phyloP scores from a whole-genome alignment of 805 yeast genomes.

The Ogataea kodamae region DNA sequence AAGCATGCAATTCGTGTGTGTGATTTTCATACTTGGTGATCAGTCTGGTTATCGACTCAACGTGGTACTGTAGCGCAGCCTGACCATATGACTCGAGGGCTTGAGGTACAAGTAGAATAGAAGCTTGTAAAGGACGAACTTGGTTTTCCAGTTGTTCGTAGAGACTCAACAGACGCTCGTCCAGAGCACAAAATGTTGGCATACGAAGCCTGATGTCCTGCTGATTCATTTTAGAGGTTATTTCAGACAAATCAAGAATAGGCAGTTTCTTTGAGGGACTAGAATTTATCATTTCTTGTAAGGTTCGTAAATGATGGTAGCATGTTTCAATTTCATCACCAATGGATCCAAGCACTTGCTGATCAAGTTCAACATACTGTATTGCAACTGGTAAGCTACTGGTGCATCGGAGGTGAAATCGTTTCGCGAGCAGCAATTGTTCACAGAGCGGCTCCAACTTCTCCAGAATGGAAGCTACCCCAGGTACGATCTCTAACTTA shows the following conservation, averaged over 20 bases:
- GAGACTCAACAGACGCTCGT: slow-evolving; percentile 38
- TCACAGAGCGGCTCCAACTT: slow-evolving; percentile 32
- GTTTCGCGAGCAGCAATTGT: slow-evolving; percentile 27
- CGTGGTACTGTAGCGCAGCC: slow-evolving; percentile 29
- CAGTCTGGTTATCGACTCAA: slow-evolving; percentile 32
- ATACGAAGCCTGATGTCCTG: slow-evolving; percentile 26
- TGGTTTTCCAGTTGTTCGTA: slow-evolving; percentile 40
- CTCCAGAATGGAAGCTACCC: neutral
- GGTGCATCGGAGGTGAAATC: slow-evolving; percentile 29
- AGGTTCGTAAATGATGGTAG: slow-evolving; percentile 33
- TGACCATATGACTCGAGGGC: slow-evolving; percentile 43
- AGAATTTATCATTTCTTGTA: slow-evolving; percentile 37
- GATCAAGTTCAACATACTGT: slow-evolving; percentile 43
- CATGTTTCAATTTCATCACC: slow-evolving; percentile 38
- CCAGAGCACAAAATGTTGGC: slow-evolving; percentile 39
- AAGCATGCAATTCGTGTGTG: slow-evolving; percentile 38
- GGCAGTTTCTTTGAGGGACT: slow-evolving; percentile 38
- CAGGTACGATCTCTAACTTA: slow-evolving; percentile 25
- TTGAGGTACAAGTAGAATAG: slow-evolving; percentile 49
- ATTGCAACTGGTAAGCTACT: slow-evolving; percentile 37
- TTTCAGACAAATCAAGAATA: slow-evolving; percentile 12
- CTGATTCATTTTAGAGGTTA: slow-evolving; percentile 10
- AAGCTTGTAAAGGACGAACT: slow-evolving; percentile 49
- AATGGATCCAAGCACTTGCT: slow-evolving; percentile 40
- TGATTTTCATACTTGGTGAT: slow-evolving; percentile 39